Evolutionary conservation across 805 yeast species (phyloP).

Genomic region (Barnettozyma populi): DNA sequence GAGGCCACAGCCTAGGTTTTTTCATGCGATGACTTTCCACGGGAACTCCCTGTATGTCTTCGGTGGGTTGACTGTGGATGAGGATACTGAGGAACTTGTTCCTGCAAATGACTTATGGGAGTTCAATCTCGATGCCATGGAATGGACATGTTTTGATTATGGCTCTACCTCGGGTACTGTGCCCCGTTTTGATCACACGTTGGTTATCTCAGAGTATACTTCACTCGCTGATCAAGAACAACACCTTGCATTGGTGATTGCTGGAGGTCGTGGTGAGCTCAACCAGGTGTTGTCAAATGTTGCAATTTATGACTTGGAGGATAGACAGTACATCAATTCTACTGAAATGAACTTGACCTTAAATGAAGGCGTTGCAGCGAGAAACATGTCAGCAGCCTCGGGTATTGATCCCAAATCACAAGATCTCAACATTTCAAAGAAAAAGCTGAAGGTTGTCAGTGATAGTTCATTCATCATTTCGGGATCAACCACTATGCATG

Average conservation of each 20-base stretch:
- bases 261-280: slow-evolving; percentile 45
- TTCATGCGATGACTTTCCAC: slow-evolving; percentile 50
- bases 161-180: slow-evolving; percentile 33
- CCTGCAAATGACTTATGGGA: slow-evolving; percentile 69
- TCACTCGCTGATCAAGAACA: slow-evolving; percentile 31
- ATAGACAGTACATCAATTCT: slow-evolving; percentile 23
- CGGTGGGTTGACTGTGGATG: slow-evolving; percentile 55
- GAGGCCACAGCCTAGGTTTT: slow-evolving; percentile 37
- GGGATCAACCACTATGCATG: slow-evolving; percentile 10
- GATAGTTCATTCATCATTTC: slow-evolving; percentile 17
- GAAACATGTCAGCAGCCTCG: slow-evolving; percentile 6
- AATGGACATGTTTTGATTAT: slow-evolving; percentile 50
- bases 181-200: slow-evolving; percentile 48
- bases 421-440: neutral
- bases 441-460: slow-evolving; percentile 15
- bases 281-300: slow-evolving; percentile 28
- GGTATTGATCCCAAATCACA: slow-evolving; percentile 12
- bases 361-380: slow-evolving; percentile 15
- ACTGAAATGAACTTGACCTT: slow-evolving; percentile 18
- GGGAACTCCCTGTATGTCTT: slow-evolving; percentile 49
- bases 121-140: slow-evolving; percentile 44
- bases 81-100: slow-evolving; percentile 30
- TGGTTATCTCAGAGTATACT: slow-evolving; percentile 37
- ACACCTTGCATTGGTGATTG: slow-evolving; percentile 46
- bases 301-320: slow-evolving; percentile 41